A percentile compares a stretch with the other conserved stretches of the same genome.
Conservation (phyloP, 768 basidiomycete genomes). For the Tricholoma terreum region DNA sequence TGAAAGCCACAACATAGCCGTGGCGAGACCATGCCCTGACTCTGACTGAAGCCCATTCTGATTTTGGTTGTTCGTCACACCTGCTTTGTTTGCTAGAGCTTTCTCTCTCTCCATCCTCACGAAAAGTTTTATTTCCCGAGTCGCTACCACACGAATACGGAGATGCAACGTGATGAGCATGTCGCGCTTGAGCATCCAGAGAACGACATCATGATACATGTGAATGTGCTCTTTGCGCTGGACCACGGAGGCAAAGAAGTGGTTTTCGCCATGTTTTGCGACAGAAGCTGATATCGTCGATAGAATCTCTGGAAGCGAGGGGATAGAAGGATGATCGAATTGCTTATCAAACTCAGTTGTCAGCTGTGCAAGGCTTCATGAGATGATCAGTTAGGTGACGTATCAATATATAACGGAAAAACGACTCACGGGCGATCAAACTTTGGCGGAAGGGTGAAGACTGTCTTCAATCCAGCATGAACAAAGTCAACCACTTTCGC, state of each 20-base stretch:
- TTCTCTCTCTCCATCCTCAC: constrained; percentile 50
- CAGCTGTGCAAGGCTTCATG: constrained; percentile 48
- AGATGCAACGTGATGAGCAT: constrained; percentile 84
- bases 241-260: constrained; percentile 81
- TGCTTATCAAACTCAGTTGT: constrained; percentile 55
- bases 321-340: constrained; percentile 61
- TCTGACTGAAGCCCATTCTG: constrained; percentile 19
- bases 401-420: constrained; percentile 5
- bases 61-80: constrained; percentile 4
- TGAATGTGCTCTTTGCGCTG: constrained; percentile 62
- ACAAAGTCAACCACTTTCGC: constrained; percentile 89
- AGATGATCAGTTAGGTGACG: not conserved
- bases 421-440: constrained; percentile 57
- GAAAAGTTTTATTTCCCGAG: constrained; percentile 66
- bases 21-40: constrained; percentile 13
- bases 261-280: constrained; percentile 60
- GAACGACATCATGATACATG: constrained; percentile 75
- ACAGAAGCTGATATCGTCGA: constrained; percentile 69
- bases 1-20: constrained; percentile 50
- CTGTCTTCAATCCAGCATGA: constrained; percentile 73
- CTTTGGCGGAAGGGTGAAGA: constrained; percentile 71
- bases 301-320: constrained; percentile 70
- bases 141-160: constrained; percentile 79
- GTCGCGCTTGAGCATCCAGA: constrained; percentile 90
- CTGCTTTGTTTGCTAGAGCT: constrained; percentile 29